A percentile compares a stretch with the other conserved stretches of the same genome.
Conservation (phyloP, 768 basidiomycete genomes). For the Coprinellus micaceus region DNA sequence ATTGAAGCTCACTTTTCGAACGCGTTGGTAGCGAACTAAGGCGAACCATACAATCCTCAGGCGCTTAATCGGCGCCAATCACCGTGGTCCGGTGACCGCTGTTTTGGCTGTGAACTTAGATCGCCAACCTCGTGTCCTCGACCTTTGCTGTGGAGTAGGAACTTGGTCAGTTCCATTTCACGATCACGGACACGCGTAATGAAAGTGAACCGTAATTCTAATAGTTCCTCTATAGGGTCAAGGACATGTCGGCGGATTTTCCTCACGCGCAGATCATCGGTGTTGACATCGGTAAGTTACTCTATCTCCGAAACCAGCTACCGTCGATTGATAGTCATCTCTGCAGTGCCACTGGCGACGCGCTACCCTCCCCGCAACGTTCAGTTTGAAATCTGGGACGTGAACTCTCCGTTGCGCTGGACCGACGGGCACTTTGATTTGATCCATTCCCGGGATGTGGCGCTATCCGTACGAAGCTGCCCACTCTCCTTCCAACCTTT, state of each 20-base stretch:
- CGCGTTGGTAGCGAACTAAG: constrained; percentile 45
- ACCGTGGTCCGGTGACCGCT: constrained; percentile 56
- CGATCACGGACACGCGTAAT: background rate
- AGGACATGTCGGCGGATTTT: constrained; percentile 69
- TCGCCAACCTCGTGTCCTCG: constrained; percentile 54
- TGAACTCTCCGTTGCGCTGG: constrained; percentile 52
- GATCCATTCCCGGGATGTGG: constrained; percentile 59
- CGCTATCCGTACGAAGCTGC: constrained; percentile 47
- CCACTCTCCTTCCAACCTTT: background rate
- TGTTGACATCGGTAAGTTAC: constrained; percentile 66
- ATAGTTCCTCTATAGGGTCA: constrained; percentile 45
- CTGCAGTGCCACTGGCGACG: constrained; percentile 67
- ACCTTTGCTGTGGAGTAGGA: constrained; percentile 76
- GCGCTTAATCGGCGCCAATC: constrained; percentile 51
- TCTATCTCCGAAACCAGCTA: constrained; percentile 11
- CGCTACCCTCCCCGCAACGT: constrained; percentile 59
- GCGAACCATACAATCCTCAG: constrained; percentile 46
- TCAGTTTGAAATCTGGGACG: constrained; percentile 63
- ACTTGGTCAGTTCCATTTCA: constrained; percentile 49
- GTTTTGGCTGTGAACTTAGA: constrained; percentile 39
- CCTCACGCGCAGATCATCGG: constrained; percentile 64
- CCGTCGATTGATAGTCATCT: constrained; percentile 7
- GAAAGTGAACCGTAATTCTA: background rate
- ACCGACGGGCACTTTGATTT: constrained; percentile 54
- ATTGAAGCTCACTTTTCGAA: background rate